Evolutionary conservation across 495 filamentous ascomycete genomes (phyloP).

Genomic region (Rusavskia elegans): DNA sequence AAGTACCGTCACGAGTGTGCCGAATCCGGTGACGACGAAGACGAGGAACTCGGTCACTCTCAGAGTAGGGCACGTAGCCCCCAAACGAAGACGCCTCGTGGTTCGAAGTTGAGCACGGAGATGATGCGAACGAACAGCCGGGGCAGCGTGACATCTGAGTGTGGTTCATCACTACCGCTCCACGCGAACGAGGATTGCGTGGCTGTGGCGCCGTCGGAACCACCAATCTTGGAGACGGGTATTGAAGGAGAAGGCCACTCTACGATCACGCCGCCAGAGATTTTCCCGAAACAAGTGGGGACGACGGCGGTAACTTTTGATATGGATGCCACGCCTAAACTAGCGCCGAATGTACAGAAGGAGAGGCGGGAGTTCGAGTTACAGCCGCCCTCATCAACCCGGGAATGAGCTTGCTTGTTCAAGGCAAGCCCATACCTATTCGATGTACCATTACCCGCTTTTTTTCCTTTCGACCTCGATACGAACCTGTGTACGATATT

Average conservation of each 20-base stretch:
- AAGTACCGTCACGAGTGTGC: conserved; percentile 59
- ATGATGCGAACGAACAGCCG: conserved; percentile 94
- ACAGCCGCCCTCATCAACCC: no score
- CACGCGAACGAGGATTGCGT: conserved; percentile 2
- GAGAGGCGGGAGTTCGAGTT: neutral
- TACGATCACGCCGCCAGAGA: conserved; percentile 10
- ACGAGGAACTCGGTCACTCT: conserved; percentile 61
- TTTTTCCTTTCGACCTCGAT: no score
- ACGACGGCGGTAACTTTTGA: conserved; percentile 7
- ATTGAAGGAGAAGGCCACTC: neutral
- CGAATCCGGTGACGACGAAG: conserved; percentile 84
- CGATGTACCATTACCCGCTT: no score
- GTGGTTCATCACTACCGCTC: neutral
- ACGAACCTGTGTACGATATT: no score
- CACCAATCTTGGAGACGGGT: neutral
- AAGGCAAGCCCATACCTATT: no score
- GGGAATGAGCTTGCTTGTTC: no score
- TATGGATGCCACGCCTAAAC: conserved; percentile 14
- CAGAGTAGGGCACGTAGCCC: conserved; percentile 44
- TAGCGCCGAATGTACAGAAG: neutral
- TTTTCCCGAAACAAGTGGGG: conserved; percentile 8
- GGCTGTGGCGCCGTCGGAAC: neutral
- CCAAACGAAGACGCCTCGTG: conserved; percentile 24
- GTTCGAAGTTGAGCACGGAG: conserved; percentile 75
- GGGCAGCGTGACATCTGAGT: conserved; percentile 52